Evolutionary conservation across 805 yeast genomes (phyloP).

Genomic region (Blastobotrys terrestris): DNA sequence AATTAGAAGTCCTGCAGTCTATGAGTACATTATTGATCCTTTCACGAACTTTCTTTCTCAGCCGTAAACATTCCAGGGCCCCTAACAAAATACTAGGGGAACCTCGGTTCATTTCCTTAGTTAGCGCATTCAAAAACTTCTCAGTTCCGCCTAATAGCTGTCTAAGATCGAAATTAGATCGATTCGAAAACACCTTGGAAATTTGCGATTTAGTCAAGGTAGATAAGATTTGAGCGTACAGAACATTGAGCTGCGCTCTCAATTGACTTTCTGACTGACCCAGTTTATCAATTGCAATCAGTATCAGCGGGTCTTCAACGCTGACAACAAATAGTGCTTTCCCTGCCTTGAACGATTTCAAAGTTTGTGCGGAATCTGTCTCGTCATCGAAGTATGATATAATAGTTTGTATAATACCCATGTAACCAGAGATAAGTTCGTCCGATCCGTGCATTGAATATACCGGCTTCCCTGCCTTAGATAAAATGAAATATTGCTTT

Average conservation of each 20-base stretch:
- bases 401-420: slow-evolving; percentile 77
- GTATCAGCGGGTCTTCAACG: slow-evolving; percentile 60
- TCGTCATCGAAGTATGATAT: slow-evolving; percentile 50
- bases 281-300: slow-evolving; percentile 52
- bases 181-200: slow-evolving; percentile 54
- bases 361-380: slow-evolving; percentile 9
- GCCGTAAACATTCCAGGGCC: slow-evolving; percentile 55
- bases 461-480: slow-evolving; percentile 85
- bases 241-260: slow-evolving; percentile 57
- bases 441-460: slow-evolving; percentile 73
- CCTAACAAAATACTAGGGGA: slow-evolving; percentile 59
- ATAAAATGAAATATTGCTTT: slow-evolving; percentile 73
- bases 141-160: slow-evolving; percentile 72
- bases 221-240: slow-evolving; percentile 74
- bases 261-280: slow-evolving; percentile 38
- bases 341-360: slow-evolving; percentile 44
- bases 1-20: slow-evolving; percentile 42
- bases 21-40: slow-evolving; percentile 52
- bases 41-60: slow-evolving; percentile 52
- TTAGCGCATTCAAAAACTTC: slow-evolving; percentile 60
- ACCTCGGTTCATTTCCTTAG: slow-evolving; percentile 44
- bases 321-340: slow-evolving; percentile 51
- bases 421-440: slow-evolving; percentile 57
- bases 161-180: slow-evolving; percentile 78
- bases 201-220: slow-evolving; percentile 79